Evolutionary conservation across 371 early-diverging fungal species (phyloP), one percentile per base, ranked within the genome.

Genomic region (Mortierella sp.): DNA sequence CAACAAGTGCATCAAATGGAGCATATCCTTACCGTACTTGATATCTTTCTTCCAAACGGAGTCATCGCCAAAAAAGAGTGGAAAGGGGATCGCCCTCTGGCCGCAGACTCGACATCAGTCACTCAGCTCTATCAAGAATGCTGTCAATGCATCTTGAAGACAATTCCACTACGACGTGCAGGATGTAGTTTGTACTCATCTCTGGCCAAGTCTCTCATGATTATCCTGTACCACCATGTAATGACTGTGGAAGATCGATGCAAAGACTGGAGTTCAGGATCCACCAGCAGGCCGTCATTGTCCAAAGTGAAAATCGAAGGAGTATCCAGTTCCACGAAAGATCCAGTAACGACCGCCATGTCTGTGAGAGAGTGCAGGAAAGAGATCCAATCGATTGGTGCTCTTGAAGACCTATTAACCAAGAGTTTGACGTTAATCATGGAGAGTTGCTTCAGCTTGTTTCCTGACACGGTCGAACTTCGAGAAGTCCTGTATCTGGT

Each of bases 111-210:
- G 14, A 45, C 58, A 14, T 47, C 53, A 24, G 57, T 74, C 27
- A 16, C 49, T 18, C 68, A 56, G 23, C 55, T 74, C 0, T 74
- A 68, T 28, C 64, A 68, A 34, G 69, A 50, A 1, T 74, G 74
- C 45, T 39, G 69, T 9, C 61, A 64, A 27, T 60, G 69, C 50
- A 30, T 74, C 46, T 31, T 54, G 21, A 42, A 60, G 3, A 41
- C 48, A 3, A 23, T 68, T 3, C 65, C 60, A 0, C 27, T 58
- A 4, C 34, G 56, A 27, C 59, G 34, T 34, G 41, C 45, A 0
- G 54, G 55, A 13, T 5, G 6, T 10, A 51, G 61, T 14, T 30
- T 43, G 9, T n/a, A 60, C 9, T 48, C 64, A 18, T 28, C 46
- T 0, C 21, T 74, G 27, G 65, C 61, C 13, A 38, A 19, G 18